These are phyloP conservation scores for Plectosphaerella cucumerina DNA, from an alignment of 2,329 filamentous ascomycete genomes.

Conservation along the genomic window DNA sequence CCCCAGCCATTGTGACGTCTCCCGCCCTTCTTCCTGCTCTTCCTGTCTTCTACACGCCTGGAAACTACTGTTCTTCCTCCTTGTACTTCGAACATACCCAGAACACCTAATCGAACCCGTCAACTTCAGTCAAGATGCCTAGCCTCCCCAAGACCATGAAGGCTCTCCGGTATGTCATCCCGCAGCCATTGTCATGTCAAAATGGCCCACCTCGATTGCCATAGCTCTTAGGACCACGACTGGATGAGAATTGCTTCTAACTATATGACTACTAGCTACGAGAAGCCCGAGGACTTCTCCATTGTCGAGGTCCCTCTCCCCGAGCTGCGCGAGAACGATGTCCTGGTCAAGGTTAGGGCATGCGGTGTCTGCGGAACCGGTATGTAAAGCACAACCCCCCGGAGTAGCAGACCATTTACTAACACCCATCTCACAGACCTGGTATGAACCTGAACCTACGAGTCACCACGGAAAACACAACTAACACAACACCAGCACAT, in stretches of 20 bases:
- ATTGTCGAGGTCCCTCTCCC: slow-evolving; percentile 61
- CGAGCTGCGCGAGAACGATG: slow-evolving; percentile 53
- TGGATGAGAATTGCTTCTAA: not conserved
- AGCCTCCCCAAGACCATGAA: slow-evolving; percentile 53
- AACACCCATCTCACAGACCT: slow-evolving; percentile 24
- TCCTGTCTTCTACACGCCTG: not conserved
- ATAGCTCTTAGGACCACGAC: no score
- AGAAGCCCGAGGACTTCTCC: slow-evolving; percentile 57
- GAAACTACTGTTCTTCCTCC: not conserved
- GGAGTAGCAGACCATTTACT: not conserved
- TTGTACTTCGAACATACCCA: not conserved
- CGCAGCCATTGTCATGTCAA: no score
- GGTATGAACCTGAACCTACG: slow-evolving; percentile 22
- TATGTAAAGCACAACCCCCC: slow-evolving; percentile 21
- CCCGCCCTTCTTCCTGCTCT: not conserved
- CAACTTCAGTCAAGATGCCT: slow-evolving; percentile 22
- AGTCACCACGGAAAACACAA: not conserved
- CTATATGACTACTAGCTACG: slow-evolving; percentile 37
- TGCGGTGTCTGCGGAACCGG: slow-evolving; percentile 60
- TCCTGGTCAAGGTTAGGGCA: slow-evolving; percentile 64
- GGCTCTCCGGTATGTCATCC: slow-evolving; percentile 49
- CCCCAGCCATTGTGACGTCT: not conserved
- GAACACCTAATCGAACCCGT: not conserved
- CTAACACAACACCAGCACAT: slow-evolving; percentile 40
- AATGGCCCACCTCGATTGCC: no score